phyloP scores from a whole-genome alignment of 495 filamentous ascomycete genomes.

The Xylaria grammica region DNA sequence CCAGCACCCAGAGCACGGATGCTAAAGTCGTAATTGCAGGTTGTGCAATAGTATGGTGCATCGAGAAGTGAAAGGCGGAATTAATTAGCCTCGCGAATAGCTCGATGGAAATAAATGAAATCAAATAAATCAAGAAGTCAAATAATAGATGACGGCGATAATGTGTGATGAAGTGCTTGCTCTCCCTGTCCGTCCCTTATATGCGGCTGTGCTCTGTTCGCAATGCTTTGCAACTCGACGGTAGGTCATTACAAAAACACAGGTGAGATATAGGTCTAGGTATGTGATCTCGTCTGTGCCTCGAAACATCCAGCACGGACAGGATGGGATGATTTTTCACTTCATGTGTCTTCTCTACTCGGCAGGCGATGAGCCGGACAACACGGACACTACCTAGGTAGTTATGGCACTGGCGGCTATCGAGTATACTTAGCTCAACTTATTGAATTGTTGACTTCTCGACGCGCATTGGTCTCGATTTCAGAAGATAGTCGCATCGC shows the following conservation, averaged over 20 bases:
- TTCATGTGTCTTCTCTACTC: background rate
- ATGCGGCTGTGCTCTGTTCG: too few relatives aligned
- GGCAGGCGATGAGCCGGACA: background rate
- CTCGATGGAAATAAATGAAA: background rate
- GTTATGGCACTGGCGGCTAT: background rate
- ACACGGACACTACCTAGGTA: background rate
- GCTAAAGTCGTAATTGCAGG: conserved; percentile 34
- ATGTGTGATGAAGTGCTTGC: conserved; percentile 9
- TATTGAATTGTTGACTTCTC: background rate
- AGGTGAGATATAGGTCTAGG: background rate
- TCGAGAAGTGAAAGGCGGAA: background rate
- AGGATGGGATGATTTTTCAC: background rate
- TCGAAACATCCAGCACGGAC: background rate
- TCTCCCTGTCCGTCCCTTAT: background rate
- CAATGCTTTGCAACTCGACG: background rate
- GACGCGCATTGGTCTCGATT: too few relatives aligned
- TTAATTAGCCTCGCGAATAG: background rate
- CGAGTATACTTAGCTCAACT: conserved; percentile 4
- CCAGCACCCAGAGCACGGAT: conserved; percentile 17
- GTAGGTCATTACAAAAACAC: too few relatives aligned
- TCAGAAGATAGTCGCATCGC: too few relatives aligned
- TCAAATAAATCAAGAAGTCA: conserved; percentile 14
- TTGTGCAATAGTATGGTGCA: conserved; percentile 44
- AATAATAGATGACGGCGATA: conserved; percentile 10
- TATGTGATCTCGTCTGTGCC: background rate